These are phyloP conservation scores for Talaromyces sp. DNA, from an alignment of 2,329 filamentous ascomycete species.

Conservation along the genomic window DNA sequence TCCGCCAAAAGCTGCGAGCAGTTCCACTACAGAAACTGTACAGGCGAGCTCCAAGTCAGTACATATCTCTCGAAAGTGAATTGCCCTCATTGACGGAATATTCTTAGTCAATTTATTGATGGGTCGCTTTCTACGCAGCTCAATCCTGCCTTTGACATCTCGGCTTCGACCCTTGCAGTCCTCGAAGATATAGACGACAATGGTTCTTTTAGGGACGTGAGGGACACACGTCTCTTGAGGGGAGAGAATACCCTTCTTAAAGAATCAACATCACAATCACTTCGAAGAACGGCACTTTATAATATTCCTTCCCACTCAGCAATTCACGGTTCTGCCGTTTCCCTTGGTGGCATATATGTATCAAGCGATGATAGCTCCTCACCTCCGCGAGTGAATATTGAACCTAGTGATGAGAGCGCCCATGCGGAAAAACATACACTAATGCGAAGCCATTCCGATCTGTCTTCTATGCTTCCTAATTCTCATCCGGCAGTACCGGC, in stretches of 20 bases:
- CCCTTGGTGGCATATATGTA: constrained; percentile 7
- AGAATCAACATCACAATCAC: constrained; percentile 1
- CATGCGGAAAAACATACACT: neutral
- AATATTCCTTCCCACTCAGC: constrained; percentile 9
- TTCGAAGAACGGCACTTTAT: constrained; percentile 4
- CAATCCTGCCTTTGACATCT: constrained; percentile 24
- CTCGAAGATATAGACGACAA: constrained; percentile 21
- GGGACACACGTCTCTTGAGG: neutral
- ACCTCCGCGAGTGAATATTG: neutral
- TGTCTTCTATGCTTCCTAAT: constrained; percentile 6
- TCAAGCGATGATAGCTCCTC: neutral
- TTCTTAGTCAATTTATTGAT: constrained; percentile 1
- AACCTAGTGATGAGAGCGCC: neutral
- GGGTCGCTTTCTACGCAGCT: constrained; percentile 3
- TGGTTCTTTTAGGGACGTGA: neutral
- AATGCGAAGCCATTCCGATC: constrained; percentile 11
- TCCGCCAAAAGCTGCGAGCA: constrained; percentile 15
- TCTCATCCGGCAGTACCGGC: neutral
- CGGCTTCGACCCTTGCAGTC: constrained; percentile 24
- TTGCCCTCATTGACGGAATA: constrained; percentile 11
- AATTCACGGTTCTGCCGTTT: constrained; percentile 8
- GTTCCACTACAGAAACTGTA: constrained; percentile 3
- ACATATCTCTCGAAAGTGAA: constrained; percentile 16
- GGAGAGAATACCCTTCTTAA: neutral
- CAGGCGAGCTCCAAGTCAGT: constrained; percentile 25